Conservation (phyloP, 2,329 filamentous ascomycete species). For the Aspergillus hiratsukae region DNA sequence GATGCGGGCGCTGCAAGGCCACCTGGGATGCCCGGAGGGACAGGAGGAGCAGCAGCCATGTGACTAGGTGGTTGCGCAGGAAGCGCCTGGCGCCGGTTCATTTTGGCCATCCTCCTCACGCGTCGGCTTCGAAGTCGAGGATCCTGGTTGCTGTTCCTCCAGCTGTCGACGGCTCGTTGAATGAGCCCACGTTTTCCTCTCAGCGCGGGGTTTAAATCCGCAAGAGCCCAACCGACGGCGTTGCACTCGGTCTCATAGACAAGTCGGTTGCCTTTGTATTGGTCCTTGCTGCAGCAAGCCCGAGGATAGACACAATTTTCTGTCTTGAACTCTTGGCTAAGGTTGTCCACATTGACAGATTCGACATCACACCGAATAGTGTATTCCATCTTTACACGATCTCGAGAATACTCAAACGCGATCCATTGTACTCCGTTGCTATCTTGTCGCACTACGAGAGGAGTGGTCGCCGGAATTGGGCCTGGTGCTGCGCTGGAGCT, state of each 20-base stretch:
- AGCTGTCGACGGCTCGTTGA: conserved; percentile 94
- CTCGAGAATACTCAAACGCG: conserved; percentile 94
- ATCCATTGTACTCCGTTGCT: conserved; percentile 98
- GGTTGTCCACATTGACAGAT: conserved; percentile 84
- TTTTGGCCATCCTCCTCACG: conserved; percentile 93
- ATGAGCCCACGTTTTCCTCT: conserved; percentile 93
- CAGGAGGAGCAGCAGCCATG: conserved; percentile 59
- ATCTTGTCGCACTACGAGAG: conserved; percentile 88
- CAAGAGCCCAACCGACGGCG: conserved; percentile 97
- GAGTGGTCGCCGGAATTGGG: conserved; percentile 93
- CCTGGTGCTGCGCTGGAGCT: conserved; percentile 91
- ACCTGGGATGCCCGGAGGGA: conserved; percentile 60
- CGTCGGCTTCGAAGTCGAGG: conserved; percentile 83
- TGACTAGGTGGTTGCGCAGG: conserved; percentile 57
- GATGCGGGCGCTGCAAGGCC: conserved; percentile 50
- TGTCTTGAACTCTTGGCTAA: conserved; percentile 86
- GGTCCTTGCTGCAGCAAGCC: conserved; percentile 89
- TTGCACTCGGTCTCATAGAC: conserved; percentile 99
- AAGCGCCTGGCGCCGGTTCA: conserved; percentile 77
- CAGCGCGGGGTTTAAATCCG: conserved; percentile 84
- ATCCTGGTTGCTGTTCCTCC: conserved; percentile 98
- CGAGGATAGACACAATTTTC: conserved; percentile 98
- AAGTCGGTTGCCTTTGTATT: conserved; percentile 91
- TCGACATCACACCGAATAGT: conserved; percentile 97
- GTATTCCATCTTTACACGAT: conserved; percentile 99